Evolutionary conservation across 1,284 basidiomycete genomes (phyloP), one percentile per base, ranked within the genome.

Genomic region (Papiliotrema nemorosa): DNA sequence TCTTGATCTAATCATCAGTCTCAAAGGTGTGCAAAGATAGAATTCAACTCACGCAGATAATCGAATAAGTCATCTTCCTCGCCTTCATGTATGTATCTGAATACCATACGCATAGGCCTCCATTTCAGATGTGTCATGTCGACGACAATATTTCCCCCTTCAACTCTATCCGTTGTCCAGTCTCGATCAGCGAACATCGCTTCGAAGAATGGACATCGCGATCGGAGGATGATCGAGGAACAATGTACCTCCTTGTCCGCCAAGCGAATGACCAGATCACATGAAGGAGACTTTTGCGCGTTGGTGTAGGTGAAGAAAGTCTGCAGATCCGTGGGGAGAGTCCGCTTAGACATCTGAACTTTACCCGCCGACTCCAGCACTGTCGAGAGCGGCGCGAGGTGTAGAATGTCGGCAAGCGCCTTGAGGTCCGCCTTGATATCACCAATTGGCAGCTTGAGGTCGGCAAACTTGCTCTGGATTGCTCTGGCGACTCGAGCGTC

Each of bases 131-230:
- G 91, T 43, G 70, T 72, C 78, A 97, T 78, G 58, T 90, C 77
- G 40, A 97, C 73, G 1, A 74, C 72, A 13, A 96, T 67, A 14
- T 69, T 61, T 2, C 80, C 78, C 9, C 80, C 81, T 9, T 64
- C 59, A n/a, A 78, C 78, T 78, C 82, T 81, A 21, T 78, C 77
- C 20, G 58, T 64, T 3, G 88, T 88, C 91, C 94, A 97, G 36
- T 84, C 88, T 22, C 79, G 77, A 60, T 91, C 84, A 44, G 84
- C 84, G 68, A 94, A 91, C 70, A 98, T 86, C n/a, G 82, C 82
- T 5, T 83, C 77, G 66, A 97, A 97, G 68, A 97, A 88, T 1
- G 84, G 81, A 38, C 87, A 93, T 2, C 94, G 82, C 0, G 89
- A 83, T 2, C 90, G 81, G 18, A 98, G 78, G 16, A 97, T 71